Base-by-base conservation (phyloP, 306 rosid genomes). In the Nissolia schottii region DNA sequence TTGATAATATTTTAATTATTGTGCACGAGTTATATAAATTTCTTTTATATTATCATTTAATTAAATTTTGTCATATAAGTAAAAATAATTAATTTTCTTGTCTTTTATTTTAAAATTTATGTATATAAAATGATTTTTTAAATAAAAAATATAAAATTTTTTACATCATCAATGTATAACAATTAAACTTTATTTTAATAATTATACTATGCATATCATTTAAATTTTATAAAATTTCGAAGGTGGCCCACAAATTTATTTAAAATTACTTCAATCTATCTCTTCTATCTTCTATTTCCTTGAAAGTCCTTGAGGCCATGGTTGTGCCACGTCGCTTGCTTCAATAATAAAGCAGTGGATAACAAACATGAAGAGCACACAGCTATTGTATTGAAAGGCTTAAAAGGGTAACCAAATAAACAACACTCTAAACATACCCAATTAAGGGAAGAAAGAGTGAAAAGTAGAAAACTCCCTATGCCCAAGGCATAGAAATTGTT, bases 291-390 rank as follows among this genome's bases (percentile, higher is more conserved):
- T 9, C 43, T 37, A 1, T 0, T 4, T 5, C 53, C 15, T 46
- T 16, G 8, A n/a, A 22, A 10, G 3, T 11, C 59, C 32, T 55
- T 65, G 86, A 91, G 97, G 98, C 81, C 74, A n/a, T 49, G 64
- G 79, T 59, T n/a, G 69, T 6, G 90, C 95, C 97, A 89, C 98
- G 97, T 89, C 20, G 69, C 37, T 62, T 13, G 61, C 22, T 31
- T 51, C 83, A 86, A 6, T 18, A 83, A 79, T 73, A 83, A 78
- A 87, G 89, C 57, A 62, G n/a, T n/a, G 74, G 80, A 81, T 84
- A 85, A 80, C 71, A 80, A 75, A 78, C 80, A 71, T 20, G 86
- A 50, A 70, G 89, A 71, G 70, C 28, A 65, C 11, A 76, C 7
- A 14, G 18, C 23, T 14, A 13, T 38, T 32, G 23, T 14, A 13